phyloP scores from a whole-genome alignment of 257 asterid genomes.

The Prunella vulgaris region DNA sequence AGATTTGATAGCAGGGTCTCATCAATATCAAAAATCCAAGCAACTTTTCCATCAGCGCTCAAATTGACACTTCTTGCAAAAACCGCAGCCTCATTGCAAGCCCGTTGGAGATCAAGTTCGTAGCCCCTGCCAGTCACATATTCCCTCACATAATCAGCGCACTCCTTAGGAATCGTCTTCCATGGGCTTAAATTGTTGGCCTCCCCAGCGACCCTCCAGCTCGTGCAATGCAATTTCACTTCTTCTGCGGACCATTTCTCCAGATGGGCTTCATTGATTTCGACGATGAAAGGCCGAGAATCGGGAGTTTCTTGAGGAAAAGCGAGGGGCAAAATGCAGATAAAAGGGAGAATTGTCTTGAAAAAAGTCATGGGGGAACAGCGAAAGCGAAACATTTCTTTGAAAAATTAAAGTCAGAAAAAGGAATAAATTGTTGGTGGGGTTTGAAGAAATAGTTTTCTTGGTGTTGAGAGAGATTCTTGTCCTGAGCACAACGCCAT shows the following conservation, averaged over 20 bases:
- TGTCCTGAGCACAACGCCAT: no score
- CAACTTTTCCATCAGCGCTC: constrained; percentile 46
- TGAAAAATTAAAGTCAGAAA: background rate
- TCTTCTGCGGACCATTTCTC: constrained; percentile 29
- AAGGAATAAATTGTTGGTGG: background rate
- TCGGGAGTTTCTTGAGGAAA: constrained; percentile 24
- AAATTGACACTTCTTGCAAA: constrained; percentile 46
- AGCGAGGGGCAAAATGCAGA: constrained; percentile 31
- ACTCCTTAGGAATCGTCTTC: constrained; percentile 58
- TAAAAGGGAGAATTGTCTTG: constrained; percentile 16
- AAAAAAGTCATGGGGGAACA: constrained; percentile 31
- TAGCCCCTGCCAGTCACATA: constrained; percentile 54
- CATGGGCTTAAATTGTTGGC: constrained; percentile 74
- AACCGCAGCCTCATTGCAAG: constrained; percentile 40
- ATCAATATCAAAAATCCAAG: constrained; percentile 83
- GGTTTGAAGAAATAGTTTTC: constrained; percentile 30
- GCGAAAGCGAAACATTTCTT: background rate
- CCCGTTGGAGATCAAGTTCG: constrained; percentile 49
- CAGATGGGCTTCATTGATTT: constrained; percentile 28
- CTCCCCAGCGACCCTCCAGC: constrained; percentile 89
- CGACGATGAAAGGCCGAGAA: constrained; percentile 23
- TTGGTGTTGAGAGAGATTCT: constrained; percentile 7
- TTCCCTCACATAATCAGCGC: constrained; percentile 59
- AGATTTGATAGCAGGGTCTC: constrained; percentile 85
- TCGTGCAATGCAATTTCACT: constrained; percentile 42